Percentiles rank a stretch among this genome's conserved stretches.
Evolutionary conservation across 306 rosid genomes (phyloP).

Genomic region (Trichosanthes truncata): DNA sequence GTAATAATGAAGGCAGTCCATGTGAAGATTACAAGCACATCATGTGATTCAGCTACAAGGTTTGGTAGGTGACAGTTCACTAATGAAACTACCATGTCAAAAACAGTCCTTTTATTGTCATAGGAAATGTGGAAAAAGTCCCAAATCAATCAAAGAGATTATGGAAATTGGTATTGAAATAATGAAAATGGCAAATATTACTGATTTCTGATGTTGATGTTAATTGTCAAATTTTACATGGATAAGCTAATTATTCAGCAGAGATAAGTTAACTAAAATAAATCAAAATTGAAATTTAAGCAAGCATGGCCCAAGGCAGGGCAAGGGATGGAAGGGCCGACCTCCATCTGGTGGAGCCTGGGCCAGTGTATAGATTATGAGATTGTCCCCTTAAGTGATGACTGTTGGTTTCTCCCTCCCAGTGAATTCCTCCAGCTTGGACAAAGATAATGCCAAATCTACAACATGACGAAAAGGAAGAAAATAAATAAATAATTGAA

Average conservation of each 20-base stretch:
- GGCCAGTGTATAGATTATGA: slow-evolving; percentile 4
- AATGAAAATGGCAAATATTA: not conserved
- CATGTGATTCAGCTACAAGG: slow-evolving; percentile 11
- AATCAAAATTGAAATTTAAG: slow-evolving; percentile 6
- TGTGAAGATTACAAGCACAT: slow-evolving; percentile 3
- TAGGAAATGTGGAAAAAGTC: not conserved
- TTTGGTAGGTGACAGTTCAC: slow-evolving; percentile 10
- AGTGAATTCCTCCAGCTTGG: slow-evolving; percentile 83
- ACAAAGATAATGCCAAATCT: slow-evolving; percentile 83
- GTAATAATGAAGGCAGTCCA: slow-evolving; percentile 3
- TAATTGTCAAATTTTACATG: not conserved
- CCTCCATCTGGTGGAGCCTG: slow-evolving; percentile 17
- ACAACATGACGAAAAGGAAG: slow-evolving; percentile 13
- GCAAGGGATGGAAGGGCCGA: slow-evolving; percentile 6
- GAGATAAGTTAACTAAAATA: not conserved
- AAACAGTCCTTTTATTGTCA: not conserved
- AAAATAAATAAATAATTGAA: slow-evolving; percentile 1
- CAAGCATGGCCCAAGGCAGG: not conserved
- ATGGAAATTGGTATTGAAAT: not conserved
- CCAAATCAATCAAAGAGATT: not conserved
- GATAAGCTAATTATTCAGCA: not conserved
- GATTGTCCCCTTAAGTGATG: slow-evolving; percentile 50
- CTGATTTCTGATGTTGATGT: not conserved
- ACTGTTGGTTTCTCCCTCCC: slow-evolving; percentile 96
- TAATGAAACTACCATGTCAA: not conserved